A percentile compares a stretch with the other conserved stretches of the same genome.
Evolutionary conservation across 2,329 filamentous ascomycete species (phyloP).

Genomic region (Cercospora sojina): DNA sequence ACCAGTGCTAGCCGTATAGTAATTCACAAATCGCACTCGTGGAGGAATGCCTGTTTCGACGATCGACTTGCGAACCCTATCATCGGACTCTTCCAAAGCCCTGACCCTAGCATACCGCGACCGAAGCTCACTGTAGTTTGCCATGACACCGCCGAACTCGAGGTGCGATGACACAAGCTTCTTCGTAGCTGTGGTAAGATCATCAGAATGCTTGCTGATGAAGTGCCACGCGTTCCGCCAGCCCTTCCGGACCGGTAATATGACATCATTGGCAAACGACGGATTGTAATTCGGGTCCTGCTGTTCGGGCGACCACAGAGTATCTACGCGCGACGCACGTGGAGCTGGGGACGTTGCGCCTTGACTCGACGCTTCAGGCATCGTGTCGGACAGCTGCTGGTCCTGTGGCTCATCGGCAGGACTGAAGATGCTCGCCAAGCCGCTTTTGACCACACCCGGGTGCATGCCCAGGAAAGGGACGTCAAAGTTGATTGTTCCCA

Average conservation of each 20-base stretch:
- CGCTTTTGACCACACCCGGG: slow-evolving; percentile 79
- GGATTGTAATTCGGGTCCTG: slow-evolving; percentile 70
- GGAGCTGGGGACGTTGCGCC: slow-evolving; percentile 3
- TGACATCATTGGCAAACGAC: slow-evolving; percentile 71
- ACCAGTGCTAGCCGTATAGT: slow-evolving; percentile 84
- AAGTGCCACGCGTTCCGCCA: slow-evolving; percentile 70
- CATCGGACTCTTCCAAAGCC: slow-evolving; percentile 68
- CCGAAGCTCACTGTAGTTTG: slow-evolving; percentile 70
- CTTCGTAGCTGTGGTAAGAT: slow-evolving; percentile 67
- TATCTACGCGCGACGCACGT: slow-evolving; percentile 24
- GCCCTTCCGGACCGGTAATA: slow-evolving; percentile 66
- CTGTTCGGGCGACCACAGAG: slow-evolving; percentile 30
- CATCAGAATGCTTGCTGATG: slow-evolving; percentile 75
- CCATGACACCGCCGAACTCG: slow-evolving; percentile 78
- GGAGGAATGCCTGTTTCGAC: slow-evolving; percentile 38
- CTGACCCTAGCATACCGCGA: slow-evolving; percentile 68
- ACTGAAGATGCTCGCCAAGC: slow-evolving; percentile 74
- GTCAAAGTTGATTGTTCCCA: slow-evolving; percentile 81
- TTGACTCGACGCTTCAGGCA: neutral
- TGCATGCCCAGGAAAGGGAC: slow-evolving; percentile 86
- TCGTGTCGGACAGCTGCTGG: neutral
- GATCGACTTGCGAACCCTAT: slow-evolving; percentile 42
- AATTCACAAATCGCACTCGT: slow-evolving; percentile 79
- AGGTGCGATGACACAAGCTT: slow-evolving; percentile 75
- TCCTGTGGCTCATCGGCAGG: slow-evolving; percentile 43